A percentile compares a stretch with the other conserved stretches of the same genome.
Evolutionary conservation across 768 basidiomycete genomes (phyloP).

Genomic region (Hypholoma fasciculare): DNA sequence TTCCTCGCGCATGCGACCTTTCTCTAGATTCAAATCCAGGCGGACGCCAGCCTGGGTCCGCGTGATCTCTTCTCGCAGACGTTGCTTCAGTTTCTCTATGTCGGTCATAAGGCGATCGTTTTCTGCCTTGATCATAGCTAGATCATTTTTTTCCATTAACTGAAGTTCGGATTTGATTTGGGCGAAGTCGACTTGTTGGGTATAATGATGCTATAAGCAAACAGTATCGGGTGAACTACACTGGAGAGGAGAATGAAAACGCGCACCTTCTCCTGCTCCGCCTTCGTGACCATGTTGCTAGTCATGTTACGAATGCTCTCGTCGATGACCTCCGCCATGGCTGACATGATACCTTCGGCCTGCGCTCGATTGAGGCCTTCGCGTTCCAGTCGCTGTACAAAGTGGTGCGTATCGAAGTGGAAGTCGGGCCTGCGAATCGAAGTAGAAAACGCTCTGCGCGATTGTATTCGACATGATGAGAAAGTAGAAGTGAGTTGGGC

Average conservation of each 20-base stretch:
- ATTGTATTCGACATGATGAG: slow-evolving; percentile 6
- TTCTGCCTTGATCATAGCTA: slow-evolving; percentile 93
- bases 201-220: slow-evolving; percentile 74
- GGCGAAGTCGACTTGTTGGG: slow-evolving; percentile 95
- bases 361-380: slow-evolving; percentile 90
- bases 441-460: slow-evolving; percentile 29
- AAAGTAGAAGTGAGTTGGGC: slow-evolving; percentile 1
- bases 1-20: slow-evolving; percentile 94
- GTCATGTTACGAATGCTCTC: slow-evolving; percentile 97
- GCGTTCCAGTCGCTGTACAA: slow-evolving; percentile 86
- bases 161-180: slow-evolving; percentile 96
- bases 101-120: slow-evolving; percentile 92
- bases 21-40: slow-evolving; percentile 94
- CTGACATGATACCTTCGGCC: slow-evolving; percentile 96
- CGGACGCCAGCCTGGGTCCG: slow-evolving; percentile 92
- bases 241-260: not conserved
- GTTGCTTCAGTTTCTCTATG: slow-evolving; percentile 93
- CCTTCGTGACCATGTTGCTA: slow-evolving; percentile 92
- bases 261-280: slow-evolving; percentile 92
- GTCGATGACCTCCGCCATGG: slow-evolving; percentile 96
- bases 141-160: slow-evolving; percentile 95
- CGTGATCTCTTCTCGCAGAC: slow-evolving; percentile 87
- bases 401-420: slow-evolving; percentile 96
- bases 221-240: not conserved
- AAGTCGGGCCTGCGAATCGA: slow-evolving; percentile 43